Conservation (phyloP, 2,329 filamentous ascomycete genomes). For the Escovopsis sp. region DNA sequence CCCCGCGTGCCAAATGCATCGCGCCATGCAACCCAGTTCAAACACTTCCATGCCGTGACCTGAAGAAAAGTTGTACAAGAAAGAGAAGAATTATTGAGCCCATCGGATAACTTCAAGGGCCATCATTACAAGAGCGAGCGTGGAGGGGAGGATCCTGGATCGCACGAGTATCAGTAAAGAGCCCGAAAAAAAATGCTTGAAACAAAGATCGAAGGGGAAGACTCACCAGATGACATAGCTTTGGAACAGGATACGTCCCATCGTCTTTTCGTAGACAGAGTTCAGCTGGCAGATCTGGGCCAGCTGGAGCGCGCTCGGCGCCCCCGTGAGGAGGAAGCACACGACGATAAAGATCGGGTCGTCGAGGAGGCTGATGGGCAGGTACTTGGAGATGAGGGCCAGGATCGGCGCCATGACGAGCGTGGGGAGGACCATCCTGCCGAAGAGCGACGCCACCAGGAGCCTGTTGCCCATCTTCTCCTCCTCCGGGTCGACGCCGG, state of each 20-base stretch:
- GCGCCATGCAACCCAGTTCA: too few species aligned
- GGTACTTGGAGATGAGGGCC: slow-evolving; percentile 74
- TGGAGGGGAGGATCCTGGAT: slow-evolving; percentile 77
- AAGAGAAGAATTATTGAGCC: slow-evolving; percentile 30
- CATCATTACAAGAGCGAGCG: slow-evolving; percentile 75
- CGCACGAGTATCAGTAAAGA: slow-evolving; percentile 12
- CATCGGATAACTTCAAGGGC: slow-evolving; percentile 88
- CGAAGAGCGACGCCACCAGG: slow-evolving; percentile 70
- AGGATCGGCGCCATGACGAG: slow-evolving; percentile 84
- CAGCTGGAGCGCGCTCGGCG: slow-evolving; percentile 82
- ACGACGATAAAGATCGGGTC: slow-evolving; percentile 98
- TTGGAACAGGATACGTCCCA: slow-evolving; percentile 87
- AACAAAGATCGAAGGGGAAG: slow-evolving; percentile 1
- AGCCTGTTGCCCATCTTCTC: slow-evolving; percentile 55
- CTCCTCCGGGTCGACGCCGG: slow-evolving; percentile 53
- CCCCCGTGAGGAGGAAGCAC: slow-evolving; percentile 89
- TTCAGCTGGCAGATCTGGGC: slow-evolving; percentile 99
- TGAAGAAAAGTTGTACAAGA: not conserved
- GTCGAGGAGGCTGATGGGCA: slow-evolving; percentile 85
- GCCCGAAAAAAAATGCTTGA: not conserved
- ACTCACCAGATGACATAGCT: slow-evolving; percentile 73
- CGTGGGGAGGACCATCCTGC: slow-evolving; percentile 85
- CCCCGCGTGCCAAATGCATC: too few species aligned
- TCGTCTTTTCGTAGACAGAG: slow-evolving; percentile 84
- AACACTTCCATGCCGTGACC: too few species aligned